Conservation (phyloP, 2,329 filamentous ascomycete genomes). For the Kalmusia sp. region DNA sequence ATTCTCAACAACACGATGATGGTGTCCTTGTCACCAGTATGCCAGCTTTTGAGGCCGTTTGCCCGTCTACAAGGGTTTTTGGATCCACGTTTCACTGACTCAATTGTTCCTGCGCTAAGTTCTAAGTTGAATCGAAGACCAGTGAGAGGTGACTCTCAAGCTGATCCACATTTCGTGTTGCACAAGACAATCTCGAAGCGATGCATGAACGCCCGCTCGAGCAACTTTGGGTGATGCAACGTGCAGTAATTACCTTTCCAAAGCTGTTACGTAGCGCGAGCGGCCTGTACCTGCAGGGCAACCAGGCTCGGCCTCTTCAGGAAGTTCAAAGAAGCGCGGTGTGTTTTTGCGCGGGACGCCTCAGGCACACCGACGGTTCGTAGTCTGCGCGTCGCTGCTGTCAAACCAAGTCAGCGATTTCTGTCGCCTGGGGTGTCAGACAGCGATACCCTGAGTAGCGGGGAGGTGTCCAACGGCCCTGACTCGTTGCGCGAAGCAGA, state of each 20-base stretch:
- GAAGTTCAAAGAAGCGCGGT: neutral
- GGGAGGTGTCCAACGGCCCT: neutral
- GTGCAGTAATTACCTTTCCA: neutral
- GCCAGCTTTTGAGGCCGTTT: neutral
- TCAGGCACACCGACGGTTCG: neutral
- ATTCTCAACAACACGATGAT: neutral
- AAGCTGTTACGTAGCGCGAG: neutral
- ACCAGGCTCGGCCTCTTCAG: neutral
- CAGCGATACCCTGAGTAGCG: conserved; percentile 1
- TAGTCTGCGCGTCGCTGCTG: neutral
- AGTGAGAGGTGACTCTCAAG: neutral
- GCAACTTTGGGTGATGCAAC: neutral
- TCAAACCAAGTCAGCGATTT: neutral
- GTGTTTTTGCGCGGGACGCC: neutral
- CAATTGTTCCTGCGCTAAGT: too few species aligned
- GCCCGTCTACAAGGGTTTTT: too few species aligned
- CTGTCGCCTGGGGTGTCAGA: neutral
- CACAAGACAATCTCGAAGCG: too few species aligned
- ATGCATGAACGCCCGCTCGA: neutral
- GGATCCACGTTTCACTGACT: too few species aligned
- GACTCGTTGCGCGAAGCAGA: conserved; percentile 4
- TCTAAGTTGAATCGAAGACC: too few species aligned
- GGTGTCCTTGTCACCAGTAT: too few species aligned
- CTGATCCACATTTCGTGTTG: too few species aligned
- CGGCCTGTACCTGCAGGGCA: neutral